phyloP scores from a whole-genome alignment of 768 basidiomycete species.

The Collybia mongolica region DNA sequence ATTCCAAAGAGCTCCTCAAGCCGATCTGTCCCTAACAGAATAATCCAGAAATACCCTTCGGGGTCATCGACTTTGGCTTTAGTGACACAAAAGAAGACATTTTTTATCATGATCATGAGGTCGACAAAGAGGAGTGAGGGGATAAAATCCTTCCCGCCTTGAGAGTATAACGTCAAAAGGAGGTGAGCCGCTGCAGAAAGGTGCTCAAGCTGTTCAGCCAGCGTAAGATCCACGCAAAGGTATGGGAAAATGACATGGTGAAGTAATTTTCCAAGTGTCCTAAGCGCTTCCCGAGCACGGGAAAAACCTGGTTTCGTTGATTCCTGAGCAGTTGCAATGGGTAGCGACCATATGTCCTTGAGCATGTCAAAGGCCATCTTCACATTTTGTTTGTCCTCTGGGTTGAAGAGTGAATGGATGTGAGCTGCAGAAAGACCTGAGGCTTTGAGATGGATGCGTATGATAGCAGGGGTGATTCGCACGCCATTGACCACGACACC shows the following conservation, averaged over 20 bases:
- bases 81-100: slow-evolving; percentile 34
- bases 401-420: slow-evolving; percentile 20
- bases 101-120: slow-evolving; percentile 36
- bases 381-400: slow-evolving; percentile 32
- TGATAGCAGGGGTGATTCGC: not conserved
- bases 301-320: slow-evolving; percentile 14
- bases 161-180: slow-evolving; percentile 1
- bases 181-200: slow-evolving; percentile 32
- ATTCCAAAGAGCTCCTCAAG: slow-evolving; percentile 34
- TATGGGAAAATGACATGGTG: slow-evolving; percentile 27
- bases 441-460: slow-evolving; percentile 14
- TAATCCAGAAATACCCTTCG: slow-evolving; percentile 28
- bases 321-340: not conserved
- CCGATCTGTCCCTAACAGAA: slow-evolving; percentile 36
- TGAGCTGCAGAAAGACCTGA: slow-evolving; percentile 15
- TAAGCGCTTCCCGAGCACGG: slow-evolving; percentile 18
- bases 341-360: slow-evolving; percentile 22
- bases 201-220: slow-evolving; percentile 29
- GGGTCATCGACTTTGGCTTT: slow-evolving; percentile 33
- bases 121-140: slow-evolving; percentile 23
- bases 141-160: not conserved
- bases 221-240: slow-evolving; percentile 22
- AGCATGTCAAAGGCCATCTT: slow-evolving; percentile 22
- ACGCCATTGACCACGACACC: slow-evolving; percentile 14
- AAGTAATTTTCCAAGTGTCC: slow-evolving; percentile 16